A percentile compares a stretch with the other conserved stretches of the same genome.
These are phyloP conservation scores for Anisodus tanguticus DNA, from an alignment of 257 asterid species.

Conservation along the genomic window DNA sequence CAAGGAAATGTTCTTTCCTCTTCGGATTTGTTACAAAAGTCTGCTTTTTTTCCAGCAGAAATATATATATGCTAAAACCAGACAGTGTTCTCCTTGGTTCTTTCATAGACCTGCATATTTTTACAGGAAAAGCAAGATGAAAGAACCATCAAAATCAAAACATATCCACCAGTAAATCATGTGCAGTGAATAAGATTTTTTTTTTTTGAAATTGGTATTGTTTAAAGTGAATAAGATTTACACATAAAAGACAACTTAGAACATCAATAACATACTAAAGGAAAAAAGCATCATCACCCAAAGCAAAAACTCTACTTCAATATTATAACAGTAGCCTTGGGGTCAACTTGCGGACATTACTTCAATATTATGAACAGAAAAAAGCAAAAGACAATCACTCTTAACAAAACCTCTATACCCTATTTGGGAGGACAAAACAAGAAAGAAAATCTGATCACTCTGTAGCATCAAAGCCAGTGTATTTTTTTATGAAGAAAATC, in stretches of 20 bases:
- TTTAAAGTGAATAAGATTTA: not conserved
- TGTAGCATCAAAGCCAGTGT: not conserved
- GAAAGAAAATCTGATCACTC: not conserved
- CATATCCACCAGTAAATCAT: not conserved
- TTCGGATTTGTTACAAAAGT: not conserved
- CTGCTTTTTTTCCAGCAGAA: not conserved
- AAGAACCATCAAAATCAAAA: not conserved
- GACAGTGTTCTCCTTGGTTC: not conserved
- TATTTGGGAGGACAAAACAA: not conserved
- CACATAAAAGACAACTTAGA: not conserved
- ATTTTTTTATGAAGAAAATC: no score
- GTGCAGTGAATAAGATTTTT: not conserved
- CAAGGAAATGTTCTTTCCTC: not conserved
- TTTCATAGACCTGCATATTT: not conserved
- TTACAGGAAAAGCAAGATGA: not conserved
- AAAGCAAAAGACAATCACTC: not conserved
- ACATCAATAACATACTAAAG: not conserved
- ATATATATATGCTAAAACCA: not conserved
- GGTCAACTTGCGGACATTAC: not conserved
- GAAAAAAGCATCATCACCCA: not conserved
- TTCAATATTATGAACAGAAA: not conserved
- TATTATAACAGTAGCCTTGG: not conserved
- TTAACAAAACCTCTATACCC: not conserved
- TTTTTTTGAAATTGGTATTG: no score
- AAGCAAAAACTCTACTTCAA: not conserved